Evolutionary conservation across 352 stramenopile genomes (phyloP).

Genomic region (Pythium graminicola): DNA sequence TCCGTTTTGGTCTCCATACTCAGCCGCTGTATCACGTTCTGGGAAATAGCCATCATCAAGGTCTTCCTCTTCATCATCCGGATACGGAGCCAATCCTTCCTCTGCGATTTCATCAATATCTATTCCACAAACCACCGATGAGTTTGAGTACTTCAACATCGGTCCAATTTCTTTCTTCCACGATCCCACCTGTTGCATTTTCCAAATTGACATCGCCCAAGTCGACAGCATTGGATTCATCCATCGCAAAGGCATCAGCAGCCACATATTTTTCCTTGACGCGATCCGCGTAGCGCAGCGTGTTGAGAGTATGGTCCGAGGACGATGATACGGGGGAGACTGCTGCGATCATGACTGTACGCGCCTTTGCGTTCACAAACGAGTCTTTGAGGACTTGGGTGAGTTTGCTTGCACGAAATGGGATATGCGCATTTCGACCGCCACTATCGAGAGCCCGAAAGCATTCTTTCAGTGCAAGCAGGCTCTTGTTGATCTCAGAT

Average conservation of each 20-base stretch:
- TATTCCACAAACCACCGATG: background rate
- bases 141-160: background rate
- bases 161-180: background rate
- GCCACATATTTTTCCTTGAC: slow-evolving; percentile 94
- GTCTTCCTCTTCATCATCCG: slow-evolving; percentile 26
- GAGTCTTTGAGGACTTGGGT: slow-evolving; percentile 98
- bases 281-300: slow-evolving; percentile 94
- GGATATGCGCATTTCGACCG: slow-evolving; percentile 86
- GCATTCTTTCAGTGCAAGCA: slow-evolving; percentile 96
- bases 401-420: slow-evolving; percentile 94
- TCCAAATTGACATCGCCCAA: slow-evolving; percentile 50
- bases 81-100: slow-evolving; percentile 20
- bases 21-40: slow-evolving; percentile 15
- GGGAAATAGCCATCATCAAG: slow-evolving; percentile 11
- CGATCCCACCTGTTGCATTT: slow-evolving; percentile 31
- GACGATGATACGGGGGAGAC: slow-evolving; percentile 91
- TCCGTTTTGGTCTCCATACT: slow-evolving; percentile 10
- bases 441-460: slow-evolving; percentile 93
- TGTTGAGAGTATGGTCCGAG: slow-evolving; percentile 96
- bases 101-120: slow-evolving; percentile 31
- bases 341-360: slow-evolving; percentile 95
- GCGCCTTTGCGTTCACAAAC: slow-evolving; percentile 93
- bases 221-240: slow-evolving; percentile 40
- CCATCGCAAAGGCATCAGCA: slow-evolving; percentile 46
- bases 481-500: slow-evolving; percentile 97